phyloP scores from a whole-genome alignment of 2,329 filamentous ascomycete species.

The Coniella vitis region DNA sequence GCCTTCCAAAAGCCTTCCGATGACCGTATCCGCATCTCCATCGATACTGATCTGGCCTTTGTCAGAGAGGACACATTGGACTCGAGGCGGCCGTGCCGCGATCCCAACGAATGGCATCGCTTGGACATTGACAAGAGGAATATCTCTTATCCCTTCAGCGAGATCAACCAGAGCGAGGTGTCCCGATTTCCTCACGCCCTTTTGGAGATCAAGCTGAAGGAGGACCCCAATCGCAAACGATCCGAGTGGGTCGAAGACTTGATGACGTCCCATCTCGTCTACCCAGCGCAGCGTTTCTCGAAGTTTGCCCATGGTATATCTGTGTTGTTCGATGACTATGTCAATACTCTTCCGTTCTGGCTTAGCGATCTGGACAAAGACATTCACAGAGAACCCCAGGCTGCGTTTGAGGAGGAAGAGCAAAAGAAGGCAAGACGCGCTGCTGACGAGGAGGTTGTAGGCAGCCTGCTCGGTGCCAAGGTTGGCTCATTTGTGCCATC shows the following conservation, averaged over 20 bases:
- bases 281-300: constrained; percentile 83
- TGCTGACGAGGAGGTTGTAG: constrained; percentile 83
- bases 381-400: constrained; percentile 86
- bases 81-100: constrained; percentile 74
- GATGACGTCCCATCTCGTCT: constrained; percentile 87
- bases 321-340: constrained; percentile 86
- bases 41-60: constrained; percentile 87
- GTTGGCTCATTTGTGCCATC: constrained; percentile 50
- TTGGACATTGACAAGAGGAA: constrained; percentile 76
- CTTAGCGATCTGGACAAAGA: constrained; percentile 85
- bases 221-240: constrained; percentile 57
- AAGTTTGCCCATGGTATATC: constrained; percentile 96
- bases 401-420: constrained; percentile 87
- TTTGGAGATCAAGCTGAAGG: constrained; percentile 84
- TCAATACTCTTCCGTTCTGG: constrained; percentile 97
- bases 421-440: constrained; percentile 72
- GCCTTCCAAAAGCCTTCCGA: constrained; percentile 96
- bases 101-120: constrained; percentile 85
- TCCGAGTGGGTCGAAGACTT: constrained; percentile 86
- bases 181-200: constrained; percentile 85
- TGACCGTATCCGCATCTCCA: constrained; percentile 80
- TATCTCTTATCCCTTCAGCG: constrained; percentile 81
- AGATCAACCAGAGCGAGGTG: constrained; percentile 85
- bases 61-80: constrained; percentile 77
- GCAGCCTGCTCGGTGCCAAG: constrained; percentile 68